A percentile compares a stretch with the other conserved stretches of the same genome.
phyloP scores from a whole-genome alignment of 2,329 filamentous ascomycete genomes.

The Scolecobasidium constrictum region DNA sequence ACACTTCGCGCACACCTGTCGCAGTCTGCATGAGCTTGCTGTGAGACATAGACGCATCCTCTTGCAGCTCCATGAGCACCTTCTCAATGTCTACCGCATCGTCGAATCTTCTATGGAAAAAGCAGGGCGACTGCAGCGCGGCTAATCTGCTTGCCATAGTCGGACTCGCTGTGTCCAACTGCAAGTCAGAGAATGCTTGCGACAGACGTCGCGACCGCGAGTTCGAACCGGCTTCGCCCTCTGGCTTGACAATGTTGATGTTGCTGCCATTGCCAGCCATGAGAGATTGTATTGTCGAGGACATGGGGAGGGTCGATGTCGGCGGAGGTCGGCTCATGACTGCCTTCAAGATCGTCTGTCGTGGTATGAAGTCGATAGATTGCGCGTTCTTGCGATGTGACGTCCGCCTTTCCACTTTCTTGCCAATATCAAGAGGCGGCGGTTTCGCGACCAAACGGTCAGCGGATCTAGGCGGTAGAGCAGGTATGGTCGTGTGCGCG shows the following conservation, averaged over 20 bases:
- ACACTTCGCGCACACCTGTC: constrained; percentile 88
- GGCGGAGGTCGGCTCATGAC: constrained; percentile 52
- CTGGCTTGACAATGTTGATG: constrained; percentile 12
- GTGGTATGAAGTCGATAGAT: constrained; percentile 58
- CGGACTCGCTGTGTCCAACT: constrained; percentile 31
- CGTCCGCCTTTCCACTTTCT: neutral
- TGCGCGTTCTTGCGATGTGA: constrained; percentile 17
- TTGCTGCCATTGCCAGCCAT: constrained; percentile 25
- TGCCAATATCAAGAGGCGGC: neutral
- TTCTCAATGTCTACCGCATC: constrained; percentile 91
- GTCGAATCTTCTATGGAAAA: constrained; percentile 95
- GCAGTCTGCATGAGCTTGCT: constrained; percentile 91
- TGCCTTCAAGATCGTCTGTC: constrained; percentile 75
- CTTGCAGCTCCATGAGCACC: constrained; percentile 87
- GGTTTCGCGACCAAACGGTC: neutral
- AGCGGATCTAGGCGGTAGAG: neutral
- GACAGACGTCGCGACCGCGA: constrained; percentile 50
- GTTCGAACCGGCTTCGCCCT: constrained; percentile 32
- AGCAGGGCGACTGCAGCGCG: constrained; percentile 82
- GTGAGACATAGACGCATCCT: constrained; percentile 64
- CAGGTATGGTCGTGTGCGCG: neutral
- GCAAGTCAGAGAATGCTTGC: constrained; percentile 42
- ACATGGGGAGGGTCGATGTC: constrained; percentile 47
- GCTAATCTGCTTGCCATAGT: constrained; percentile 41
- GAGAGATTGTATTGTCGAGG: constrained; percentile 52